Evolutionary conservation across 2,329 filamentous ascomycete species (phyloP), one percentile per base, ranked within the genome.

Genomic region (Fusarium citri): DNA sequence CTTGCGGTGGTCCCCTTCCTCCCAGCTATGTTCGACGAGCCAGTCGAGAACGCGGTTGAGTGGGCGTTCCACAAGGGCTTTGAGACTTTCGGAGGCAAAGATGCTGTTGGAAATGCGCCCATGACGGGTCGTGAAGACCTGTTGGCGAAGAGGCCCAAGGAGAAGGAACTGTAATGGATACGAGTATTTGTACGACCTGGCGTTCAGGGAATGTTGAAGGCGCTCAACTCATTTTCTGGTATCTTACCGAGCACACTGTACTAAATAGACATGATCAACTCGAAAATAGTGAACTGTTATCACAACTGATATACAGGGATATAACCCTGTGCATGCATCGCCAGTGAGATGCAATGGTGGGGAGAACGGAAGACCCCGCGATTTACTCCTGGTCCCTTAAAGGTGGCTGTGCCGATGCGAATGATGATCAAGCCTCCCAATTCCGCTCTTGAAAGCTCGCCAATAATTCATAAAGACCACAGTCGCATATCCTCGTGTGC

Each of bases 31-130:
- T 98, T 98, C 74, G 94, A 99, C 76, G 87, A 97, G 79, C 95
- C 96, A 1, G 94, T 99, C 9, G 96, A 98, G 81, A 87, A 94
- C 68, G 94, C 92, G 0, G 93, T 97, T 0, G 94, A 98, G 77
- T 98, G 91, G 91, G 79, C 87, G 5, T 98, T 98, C 83, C 92
- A 97, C 75, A 92, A 90, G 74, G 92, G 87, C 0, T 96, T 98
- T 77, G 87, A 90, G 76, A 78, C 87, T 2, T 87, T 94, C 60
- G 94, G 93, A 6, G 94, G 89, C 2, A 80, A 84, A 37, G 71
- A 79, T 2, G 86, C 83, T 28, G 87, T 91, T 5, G 88, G 88
- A 14, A 76, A 86, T 59, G 78, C 87, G 20, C 88, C 88, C 2
- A 66, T 79, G 10, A 88, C 82, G 5, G 89, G 89, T 23, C 82